Conservation (phyloP, 2,329 filamentous ascomycete species). For the Ambrosiella xylebori region DNA sequence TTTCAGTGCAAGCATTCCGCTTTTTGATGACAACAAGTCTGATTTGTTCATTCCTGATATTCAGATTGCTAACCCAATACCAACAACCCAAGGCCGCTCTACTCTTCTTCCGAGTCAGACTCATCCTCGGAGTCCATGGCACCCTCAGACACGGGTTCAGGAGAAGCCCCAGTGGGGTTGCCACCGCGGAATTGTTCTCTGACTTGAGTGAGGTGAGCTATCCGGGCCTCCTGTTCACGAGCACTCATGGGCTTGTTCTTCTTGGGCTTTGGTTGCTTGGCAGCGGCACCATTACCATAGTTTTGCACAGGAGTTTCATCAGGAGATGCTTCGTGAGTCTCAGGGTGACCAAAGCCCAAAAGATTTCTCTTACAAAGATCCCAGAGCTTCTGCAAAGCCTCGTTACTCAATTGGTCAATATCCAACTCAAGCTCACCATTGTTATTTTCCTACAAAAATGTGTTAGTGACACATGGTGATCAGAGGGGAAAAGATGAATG, state of each 20-base stretch:
- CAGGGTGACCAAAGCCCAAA: conserved; percentile 20
- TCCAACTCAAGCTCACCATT: conserved; percentile 42
- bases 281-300: conserved; percentile 15
- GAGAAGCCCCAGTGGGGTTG: conserved; percentile 10
- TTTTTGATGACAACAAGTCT: background rate
- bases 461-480: conserved; percentile 6
- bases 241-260: conserved; percentile 66
- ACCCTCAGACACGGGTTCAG: conserved; percentile 12
- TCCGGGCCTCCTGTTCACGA: conserved; percentile 48
- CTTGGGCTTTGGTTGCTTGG: conserved; percentile 36
- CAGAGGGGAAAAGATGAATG: conserved; percentile 19
- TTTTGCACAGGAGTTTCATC: conserved; percentile 17
- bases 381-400: conserved; percentile 36
- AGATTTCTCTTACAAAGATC: conserved; percentile 28
- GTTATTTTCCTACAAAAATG: conserved; percentile 33
- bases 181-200: conserved; percentile 20
- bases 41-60: background rate
- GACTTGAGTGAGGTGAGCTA: conserved; percentile 40
- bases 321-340: background rate
- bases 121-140: conserved; percentile 20
- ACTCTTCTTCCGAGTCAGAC: conserved; percentile 31
- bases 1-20: background rate
- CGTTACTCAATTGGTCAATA: conserved; percentile 38
- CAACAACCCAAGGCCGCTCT: conserved; percentile 15
- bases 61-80: background rate